Evolutionary conservation across 2,329 filamentous ascomycete genomes (phyloP).

Genomic region (Paecilomyces dactylethromorphus): DNA sequence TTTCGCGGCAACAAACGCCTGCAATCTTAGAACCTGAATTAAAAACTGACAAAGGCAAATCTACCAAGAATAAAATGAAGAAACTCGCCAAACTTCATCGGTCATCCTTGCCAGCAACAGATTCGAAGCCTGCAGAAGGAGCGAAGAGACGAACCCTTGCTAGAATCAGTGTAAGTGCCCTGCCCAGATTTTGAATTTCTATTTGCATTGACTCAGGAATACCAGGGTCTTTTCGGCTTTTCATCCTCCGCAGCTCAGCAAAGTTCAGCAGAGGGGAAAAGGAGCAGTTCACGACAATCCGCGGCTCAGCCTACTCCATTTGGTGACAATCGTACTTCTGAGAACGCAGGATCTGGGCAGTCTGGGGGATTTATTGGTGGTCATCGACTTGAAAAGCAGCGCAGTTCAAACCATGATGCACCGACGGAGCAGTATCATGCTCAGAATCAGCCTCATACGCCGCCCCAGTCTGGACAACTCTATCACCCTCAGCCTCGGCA

Average conservation of each 20-base stretch:
- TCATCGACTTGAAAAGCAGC: background rate
- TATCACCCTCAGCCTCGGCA: background rate
- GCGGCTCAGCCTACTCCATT: constrained; percentile 7
- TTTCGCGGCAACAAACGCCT: constrained; percentile 1
- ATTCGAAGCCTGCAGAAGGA: constrained; percentile 10
- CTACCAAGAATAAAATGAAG: constrained; percentile 21
- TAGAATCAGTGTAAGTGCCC: constrained; percentile 11
- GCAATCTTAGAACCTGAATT: constrained; percentile 3
- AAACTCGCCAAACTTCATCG: constrained; percentile 20
- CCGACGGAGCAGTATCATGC: background rate
- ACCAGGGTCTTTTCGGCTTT: constrained; percentile 13
- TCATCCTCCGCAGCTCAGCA: constrained; percentile 2
- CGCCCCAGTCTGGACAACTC: background rate
- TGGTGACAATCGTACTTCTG: constrained; percentile 3
- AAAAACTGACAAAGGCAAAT: constrained; percentile 7
- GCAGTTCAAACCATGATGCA: background rate
- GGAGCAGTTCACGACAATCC: constrained; percentile 1
- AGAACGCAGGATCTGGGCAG: background rate
- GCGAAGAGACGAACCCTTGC: constrained; percentile 9
- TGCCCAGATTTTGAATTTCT: background rate
- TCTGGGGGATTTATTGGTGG: background rate
- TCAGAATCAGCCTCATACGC: background rate
- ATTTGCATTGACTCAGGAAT: background rate
- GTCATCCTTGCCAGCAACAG: constrained; percentile 16
- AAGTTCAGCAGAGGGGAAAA: background rate